Base-by-base conservation (phyloP, 257 asterid genomes). In the Solanum acaule region DNA sequence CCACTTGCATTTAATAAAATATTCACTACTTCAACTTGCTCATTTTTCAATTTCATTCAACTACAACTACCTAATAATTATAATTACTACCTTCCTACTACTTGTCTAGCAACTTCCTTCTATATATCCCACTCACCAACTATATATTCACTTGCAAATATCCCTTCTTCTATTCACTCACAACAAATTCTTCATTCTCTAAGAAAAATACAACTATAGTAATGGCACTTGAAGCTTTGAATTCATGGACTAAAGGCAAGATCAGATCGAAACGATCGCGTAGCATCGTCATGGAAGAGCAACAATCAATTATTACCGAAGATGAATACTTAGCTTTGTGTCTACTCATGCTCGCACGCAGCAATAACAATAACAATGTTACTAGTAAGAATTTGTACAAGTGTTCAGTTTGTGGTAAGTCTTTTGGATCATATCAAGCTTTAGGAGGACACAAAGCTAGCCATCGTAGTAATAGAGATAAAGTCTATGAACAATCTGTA, bases 251-350 rank as follows among this genome's bases (percentile, higher is more conserved):
- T 6, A 94, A 92, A 31, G 94, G 94, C 1, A 94, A 93, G 44
- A 29, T 68, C 10, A 81, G 94, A 72, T 90, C 95, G 3, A 93
- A 93, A 85, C 88, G 96, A 25, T 85, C 91, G 1, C 91, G 94
- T 4, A 76, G 89, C 44, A 31, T 25, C 38, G 20, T 44, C 14
- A 27, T 65, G 37, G 92, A 90, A 6, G 27, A 86, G 5, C 82
- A 90, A 13, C 89, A 20, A 34, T 12, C 49, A 73, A 73, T 20
- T 2, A 73, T 91, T 18, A 87, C 92, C 0, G 94, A 93, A 44
- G 95, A 94, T 42, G 98, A 94, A 86, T 94, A 94, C 78, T 73
- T 94, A 15, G 98, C 98, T n/a, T 88, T 92, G 23, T 94, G 96
- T 84, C 92, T 93, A 0, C 89, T 94, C 49, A 94, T 93, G 96